A percentile compares a stretch with the other conserved stretches of the same genome.
phyloP scores from a whole-genome alignment of 495 filamentous ascomycete species.

The Amorphotheca resinae region DNA sequence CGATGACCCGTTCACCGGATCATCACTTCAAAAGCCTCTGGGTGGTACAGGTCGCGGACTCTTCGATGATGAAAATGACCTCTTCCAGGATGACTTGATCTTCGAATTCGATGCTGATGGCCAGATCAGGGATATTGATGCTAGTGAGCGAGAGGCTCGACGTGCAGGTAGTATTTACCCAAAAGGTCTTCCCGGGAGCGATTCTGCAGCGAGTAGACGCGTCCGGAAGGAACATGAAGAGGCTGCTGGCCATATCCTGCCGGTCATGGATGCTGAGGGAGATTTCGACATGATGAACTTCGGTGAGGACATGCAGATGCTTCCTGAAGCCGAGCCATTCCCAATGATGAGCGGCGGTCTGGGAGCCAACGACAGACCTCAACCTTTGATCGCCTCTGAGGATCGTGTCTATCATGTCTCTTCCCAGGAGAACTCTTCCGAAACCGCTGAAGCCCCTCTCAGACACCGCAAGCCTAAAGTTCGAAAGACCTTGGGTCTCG shows the following conservation, averaged over 20 bases:
- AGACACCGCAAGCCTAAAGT: constrained; percentile 5
- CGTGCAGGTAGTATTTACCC: constrained; percentile 6
- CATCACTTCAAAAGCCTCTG: constrained; percentile 9
- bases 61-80: constrained; percentile 14
- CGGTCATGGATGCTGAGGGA: constrained; percentile 18
- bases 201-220: constrained; percentile 28
- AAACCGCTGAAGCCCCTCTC: constrained; percentile 13
- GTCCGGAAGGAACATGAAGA: constrained; percentile 31
- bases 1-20: constrained; percentile 12
- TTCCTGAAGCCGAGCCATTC: constrained; percentile 30
- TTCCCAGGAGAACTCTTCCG: constrained; percentile 19
- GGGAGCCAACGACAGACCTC: constrained; percentile 7
- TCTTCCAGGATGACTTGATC: constrained; percentile 18
- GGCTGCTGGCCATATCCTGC: constrained; percentile 12
- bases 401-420: constrained; percentile 7
- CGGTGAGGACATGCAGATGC: constrained; percentile 20
- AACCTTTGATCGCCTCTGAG: constrained; percentile 1
- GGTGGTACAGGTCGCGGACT: constrained; percentile 2
- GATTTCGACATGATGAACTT: constrained; percentile 16
- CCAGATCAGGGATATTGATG: constrained; percentile 18
- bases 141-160: constrained; percentile 9
- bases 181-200: constrained; percentile 18
- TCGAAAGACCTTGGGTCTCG: constrained; percentile 9
- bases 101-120: constrained; percentile 26
- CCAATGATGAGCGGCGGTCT: constrained; percentile 15